Conservation (phyloP, 2,329 filamentous ascomycete genomes). For the Zasmidium citrigriseum region DNA sequence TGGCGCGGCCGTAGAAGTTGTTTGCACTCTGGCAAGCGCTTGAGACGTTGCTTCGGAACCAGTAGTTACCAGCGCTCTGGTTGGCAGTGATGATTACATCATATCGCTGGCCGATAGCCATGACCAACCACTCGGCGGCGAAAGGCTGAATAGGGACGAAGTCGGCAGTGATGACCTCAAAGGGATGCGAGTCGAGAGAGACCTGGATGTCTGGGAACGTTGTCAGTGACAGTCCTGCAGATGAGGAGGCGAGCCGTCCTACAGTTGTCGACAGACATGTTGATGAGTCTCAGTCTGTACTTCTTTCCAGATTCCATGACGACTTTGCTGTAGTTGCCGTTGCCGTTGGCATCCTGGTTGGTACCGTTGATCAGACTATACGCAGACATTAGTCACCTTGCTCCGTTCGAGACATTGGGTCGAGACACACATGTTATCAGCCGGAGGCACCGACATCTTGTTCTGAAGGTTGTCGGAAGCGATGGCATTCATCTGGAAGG, state of each 20-base stretch:
- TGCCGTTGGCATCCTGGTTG: constrained; percentile 24
- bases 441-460: constrained; percentile 23
- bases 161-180: constrained; percentile 45
- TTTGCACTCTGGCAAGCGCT: constrained; percentile 20
- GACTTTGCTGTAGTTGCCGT: constrained; percentile 26
- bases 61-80: constrained; percentile 26
- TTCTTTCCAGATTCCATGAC: constrained; percentile 39
- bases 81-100: constrained; percentile 45
- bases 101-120: constrained; percentile 59
- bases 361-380: constrained; percentile 37
- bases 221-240: too few species aligned
- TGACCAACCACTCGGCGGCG: constrained; percentile 43
- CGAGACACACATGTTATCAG: constrained; percentile 21
- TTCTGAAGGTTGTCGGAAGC: constrained; percentile 33
- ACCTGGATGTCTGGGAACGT: constrained; percentile 36
- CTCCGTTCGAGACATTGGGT: constrained; percentile 26
- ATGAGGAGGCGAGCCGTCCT: too few species aligned
- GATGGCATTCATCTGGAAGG: constrained; percentile 26
- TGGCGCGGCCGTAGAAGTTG: constrained; percentile 18
- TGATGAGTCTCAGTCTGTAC: constrained; percentile 44
- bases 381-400: constrained; percentile 31
- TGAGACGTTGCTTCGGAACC: constrained; percentile 34
- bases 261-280: constrained; percentile 40
- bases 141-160: constrained; percentile 44
- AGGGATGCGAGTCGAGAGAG: constrained; percentile 48